Percentiles rank a stretch among this genome's conserved stretches.
Evolutionary conservation across 257 asterid genomes (phyloP).

Genomic region (Plantago elongata): DNA sequence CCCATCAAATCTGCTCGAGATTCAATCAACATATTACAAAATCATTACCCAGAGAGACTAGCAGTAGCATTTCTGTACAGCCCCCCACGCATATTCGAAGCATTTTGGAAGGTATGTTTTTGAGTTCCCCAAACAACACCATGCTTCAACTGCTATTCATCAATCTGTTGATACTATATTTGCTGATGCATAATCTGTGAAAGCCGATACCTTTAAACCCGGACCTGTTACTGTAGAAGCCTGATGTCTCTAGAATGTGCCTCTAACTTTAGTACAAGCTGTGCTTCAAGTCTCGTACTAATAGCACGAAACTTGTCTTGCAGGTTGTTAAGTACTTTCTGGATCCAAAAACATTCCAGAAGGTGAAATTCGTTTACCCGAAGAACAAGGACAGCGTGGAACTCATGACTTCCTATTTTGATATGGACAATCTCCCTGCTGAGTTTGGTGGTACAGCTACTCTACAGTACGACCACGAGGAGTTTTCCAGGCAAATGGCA

Average conservation of each 20-base stretch:
- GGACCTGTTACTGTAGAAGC: too few species aligned
- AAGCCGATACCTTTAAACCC: too few species aligned
- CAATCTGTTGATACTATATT: background rate
- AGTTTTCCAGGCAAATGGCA: constrained; percentile 77
- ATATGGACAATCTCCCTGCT: constrained; percentile 74
- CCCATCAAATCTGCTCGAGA: constrained; percentile 85
- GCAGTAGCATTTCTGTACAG: constrained; percentile 74
- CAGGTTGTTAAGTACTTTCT: constrained; percentile 90
- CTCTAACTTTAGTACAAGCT: too few species aligned
- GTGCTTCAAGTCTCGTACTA: too few species aligned
- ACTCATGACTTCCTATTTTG: constrained; percentile 70
- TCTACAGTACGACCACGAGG: constrained; percentile 74
- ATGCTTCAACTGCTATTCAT: background rate
- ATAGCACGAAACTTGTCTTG: constrained; percentile 6
- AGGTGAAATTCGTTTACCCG: constrained; percentile 89
- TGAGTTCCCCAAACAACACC: background rate
- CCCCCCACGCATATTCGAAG: constrained; percentile 90
- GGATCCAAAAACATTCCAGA: constrained; percentile 83
- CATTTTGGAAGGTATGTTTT: constrained; percentile 87
- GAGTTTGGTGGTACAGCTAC: constrained; percentile 93
- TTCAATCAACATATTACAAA: constrained; percentile 65
- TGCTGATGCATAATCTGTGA: too few species aligned
- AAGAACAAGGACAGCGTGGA: constrained; percentile 90
- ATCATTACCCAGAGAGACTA: constrained; percentile 87
- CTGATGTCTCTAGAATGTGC: too few species aligned